A percentile compares a stretch with the other conserved stretches of the same genome.
Evolutionary conservation across 495 filamentous ascomycete genomes (phyloP).

Genomic region (Aspergillus ellipticus): DNA sequence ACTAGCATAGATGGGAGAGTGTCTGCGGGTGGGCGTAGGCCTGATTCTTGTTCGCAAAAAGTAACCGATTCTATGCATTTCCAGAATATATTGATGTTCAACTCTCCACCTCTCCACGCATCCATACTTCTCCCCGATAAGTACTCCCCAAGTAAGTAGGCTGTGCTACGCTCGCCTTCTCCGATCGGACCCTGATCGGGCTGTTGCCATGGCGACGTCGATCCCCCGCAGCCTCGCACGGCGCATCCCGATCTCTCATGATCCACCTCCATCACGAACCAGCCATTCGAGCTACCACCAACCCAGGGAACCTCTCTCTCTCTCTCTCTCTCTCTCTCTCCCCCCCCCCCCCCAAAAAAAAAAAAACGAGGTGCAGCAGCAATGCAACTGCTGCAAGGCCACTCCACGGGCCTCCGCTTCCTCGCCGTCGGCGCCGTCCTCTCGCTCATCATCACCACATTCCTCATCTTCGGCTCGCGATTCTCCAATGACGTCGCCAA

Average conservation of each 20-base stretch:
- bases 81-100: no score
- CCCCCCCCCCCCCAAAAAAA: no score
- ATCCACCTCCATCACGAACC: background rate
- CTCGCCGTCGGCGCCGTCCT: constrained; percentile 28
- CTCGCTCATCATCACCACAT: constrained; percentile 29
- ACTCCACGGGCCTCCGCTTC: constrained; percentile 18
- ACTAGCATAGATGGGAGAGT: constrained; percentile 1
- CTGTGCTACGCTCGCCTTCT: no score
- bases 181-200: no score
- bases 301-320: background rate
- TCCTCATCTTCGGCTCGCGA: constrained; percentile 23
- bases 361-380: background rate
- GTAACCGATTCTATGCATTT: no score
- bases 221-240: background rate
- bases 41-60: no score
- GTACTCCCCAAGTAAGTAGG: no score
- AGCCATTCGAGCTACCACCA: no score
- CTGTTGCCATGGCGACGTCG: constrained; percentile 1
- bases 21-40: constrained; percentile 17
- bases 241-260: background rate
- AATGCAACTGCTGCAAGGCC: background rate
- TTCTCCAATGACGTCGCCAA: constrained; percentile 17
- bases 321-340: no score
- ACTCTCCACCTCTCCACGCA: no score
- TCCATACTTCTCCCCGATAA: no score